Evolutionary conservation across 345 rosid genomes (phyloP).

Genomic region (Citrus hindsii): DNA sequence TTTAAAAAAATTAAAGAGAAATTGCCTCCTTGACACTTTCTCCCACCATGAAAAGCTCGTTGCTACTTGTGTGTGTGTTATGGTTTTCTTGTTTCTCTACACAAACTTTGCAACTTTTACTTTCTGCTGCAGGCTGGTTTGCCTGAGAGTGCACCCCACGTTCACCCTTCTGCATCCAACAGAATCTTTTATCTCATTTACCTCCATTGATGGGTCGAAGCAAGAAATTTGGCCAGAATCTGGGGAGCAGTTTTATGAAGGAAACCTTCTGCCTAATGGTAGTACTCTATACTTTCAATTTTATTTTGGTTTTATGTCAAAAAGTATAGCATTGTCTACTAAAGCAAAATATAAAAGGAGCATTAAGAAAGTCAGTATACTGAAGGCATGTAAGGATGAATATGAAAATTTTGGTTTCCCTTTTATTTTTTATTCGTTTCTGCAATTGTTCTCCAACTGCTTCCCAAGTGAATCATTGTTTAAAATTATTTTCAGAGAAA

Average conservation of each 20-base stretch:
- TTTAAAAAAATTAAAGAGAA: too few species aligned
- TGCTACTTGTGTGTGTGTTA: neutral
- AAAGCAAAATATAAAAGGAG: neutral
- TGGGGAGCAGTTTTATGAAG: constrained; percentile 52
- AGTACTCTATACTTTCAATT: constrained; percentile 4
- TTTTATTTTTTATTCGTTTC: neutral
- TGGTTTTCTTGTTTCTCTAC: neutral
- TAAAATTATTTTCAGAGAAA: neutral
- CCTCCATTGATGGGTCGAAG: constrained; percentile 66
- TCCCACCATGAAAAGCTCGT: neutral
- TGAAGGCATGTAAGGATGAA: neutral
- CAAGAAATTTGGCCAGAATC: constrained; percentile 79
- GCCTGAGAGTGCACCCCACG: constrained; percentile 83
- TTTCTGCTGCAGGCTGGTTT: constrained; percentile 62
- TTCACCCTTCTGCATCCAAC: constrained; percentile 69
- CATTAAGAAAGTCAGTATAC: neutral
- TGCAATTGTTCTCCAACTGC: neutral
- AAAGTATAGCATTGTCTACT: neutral
- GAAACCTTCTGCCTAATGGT: constrained; percentile 71
- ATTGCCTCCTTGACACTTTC: neutral
- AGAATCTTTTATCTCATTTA: constrained; percentile 62
- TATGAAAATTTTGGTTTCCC: neutral
- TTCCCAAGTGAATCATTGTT: neutral
- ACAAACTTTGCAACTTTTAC: neutral
- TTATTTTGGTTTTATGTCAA: neutral